Evolutionary conservation across 1,284 basidiomycete genomes (phyloP), one percentile per base, ranked within the genome.

Genomic region (Trichosporon faecale): DNA sequence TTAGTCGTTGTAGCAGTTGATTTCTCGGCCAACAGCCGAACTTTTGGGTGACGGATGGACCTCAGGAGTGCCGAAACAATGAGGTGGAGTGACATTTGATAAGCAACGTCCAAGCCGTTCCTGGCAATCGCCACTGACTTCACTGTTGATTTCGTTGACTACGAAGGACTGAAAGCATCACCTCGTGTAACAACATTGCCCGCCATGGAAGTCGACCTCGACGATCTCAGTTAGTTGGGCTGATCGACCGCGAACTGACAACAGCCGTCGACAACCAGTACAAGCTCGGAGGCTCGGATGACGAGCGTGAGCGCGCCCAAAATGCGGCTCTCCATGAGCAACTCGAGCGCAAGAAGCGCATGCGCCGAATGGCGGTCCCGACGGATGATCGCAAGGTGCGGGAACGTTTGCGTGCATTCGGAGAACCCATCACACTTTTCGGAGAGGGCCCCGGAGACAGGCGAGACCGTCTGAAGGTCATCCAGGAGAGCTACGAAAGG

Each of bases 361-460:
- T 95, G n/a, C 88, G 96, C 72, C 91, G 87, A 71, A 88, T 98
- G 84, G 95, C 95, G 16, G 94, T 99, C 3, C 97, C 97, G 5
- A 99, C 97, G 8, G 95, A 98, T 81, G 97, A 99, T 83, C 90
- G 88, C 76, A 91, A 92, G 73, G 96, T 99, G 75, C 91, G 92
- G 79, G 89, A 91, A 57, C 87, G 93, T 68, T 86, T 99, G 72
- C 87, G 97, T 70, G 93, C 96, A 82, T 91, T 97, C 73, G 94
- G 93, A 33, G 93, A 99, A 82, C 97, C 97, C 37, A 94, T 98
- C 74, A 98, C 95, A 6, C 87, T 98, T 40, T 99, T 99, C 77
- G 97, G 95, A 70, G 97, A 99, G 88, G 90, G 93, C 71, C 85
- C 86, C 3, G 86, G 86, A 66, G 87, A 88, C 72, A 76, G 97